Evolutionary conservation across 805 yeast genomes (phyloP).

Genomic region (Wickerhamomyces strasburgensis): DNA sequence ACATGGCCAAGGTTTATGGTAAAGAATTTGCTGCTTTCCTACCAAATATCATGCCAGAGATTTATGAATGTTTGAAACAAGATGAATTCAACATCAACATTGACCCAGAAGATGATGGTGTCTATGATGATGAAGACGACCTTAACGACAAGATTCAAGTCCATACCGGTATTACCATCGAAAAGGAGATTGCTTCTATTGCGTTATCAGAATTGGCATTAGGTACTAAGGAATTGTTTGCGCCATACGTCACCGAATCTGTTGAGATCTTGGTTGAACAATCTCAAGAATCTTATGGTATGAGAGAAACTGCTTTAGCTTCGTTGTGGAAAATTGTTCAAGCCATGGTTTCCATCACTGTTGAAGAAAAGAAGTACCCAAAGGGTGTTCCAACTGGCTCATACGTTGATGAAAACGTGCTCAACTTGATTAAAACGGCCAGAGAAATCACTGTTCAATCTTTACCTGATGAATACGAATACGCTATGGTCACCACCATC

Average conservation of each 20-base stretch:
- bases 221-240: conserved; percentile 79
- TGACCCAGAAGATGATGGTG: conserved; percentile 38
- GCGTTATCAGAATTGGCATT: conserved; percentile 83
- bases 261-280: conserved; percentile 61
- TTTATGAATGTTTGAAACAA: conserved; percentile 78
- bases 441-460: conserved; percentile 59
- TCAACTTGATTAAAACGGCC: conserved; percentile 57
- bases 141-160: conserved; percentile 72
- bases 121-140: conserved; percentile 48
- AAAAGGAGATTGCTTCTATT: conserved; percentile 92
- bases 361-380: conserved; percentile 50
- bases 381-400: conserved; percentile 59
- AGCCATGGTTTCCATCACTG: conserved; percentile 55
- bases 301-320: conserved; percentile 80
- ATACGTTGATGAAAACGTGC: conserved; percentile 52
- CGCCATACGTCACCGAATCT: conserved; percentile 69
- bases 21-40: conserved; percentile 84
- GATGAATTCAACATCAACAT: conserved; percentile 72
- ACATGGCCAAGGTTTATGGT: conserved; percentile 93
- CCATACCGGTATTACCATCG: conserved; percentile 92
- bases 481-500: conserved; percentile 72
- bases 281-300: conserved; percentile 81
- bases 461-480: conserved; percentile 77
- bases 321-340: conserved; percentile 79
- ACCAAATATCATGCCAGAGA: conserved; percentile 75